Evolutionary conservation across 78 protist genomes (phyloP), one percentile per base, ranked within the genome.

Genomic region (Dictyostelium purpureum): DNA sequence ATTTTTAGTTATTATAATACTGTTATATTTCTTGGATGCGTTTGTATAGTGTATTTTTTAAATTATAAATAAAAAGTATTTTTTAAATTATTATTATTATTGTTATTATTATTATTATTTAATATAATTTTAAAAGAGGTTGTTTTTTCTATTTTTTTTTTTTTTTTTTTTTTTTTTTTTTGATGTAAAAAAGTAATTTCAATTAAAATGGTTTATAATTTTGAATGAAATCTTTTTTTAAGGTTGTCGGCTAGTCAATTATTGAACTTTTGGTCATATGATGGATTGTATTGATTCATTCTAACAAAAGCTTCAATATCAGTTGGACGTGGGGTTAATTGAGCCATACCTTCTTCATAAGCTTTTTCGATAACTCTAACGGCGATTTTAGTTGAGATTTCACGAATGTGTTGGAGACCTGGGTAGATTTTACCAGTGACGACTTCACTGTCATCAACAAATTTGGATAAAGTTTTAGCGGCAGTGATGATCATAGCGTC

Each of bases 401-500:
- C 94, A 43, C 88, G 61, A 69, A 90, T 90, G 11, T 28, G 52
- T 4, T 52, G 16, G 63, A 90, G 75, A 74, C 85, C 94, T 54
- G 94, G 94, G 28, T 76, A 90, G 71, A 90, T 90, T 65, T 76
- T 73, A 31, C 80, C 80, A 11, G 69, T 57, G 88, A 74, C 21
- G 70, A 90, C 88, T 26, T 90, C 94, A n/a, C 63, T 19, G 26
- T 83, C 90, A 16, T 69, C 75, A 12, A 96, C 97, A 21, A 14
- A 49, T 0, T 79, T 65, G 24, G 99, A 94, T 6, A 97, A 90
- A 2, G 94, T 57, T 56, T 40, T 57, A 40, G 98, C 94, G 1
- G 99, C 98, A 28, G 42, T 33, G 38, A 31, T 26, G 70, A 98
- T 26, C 96, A 97, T 94, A 19, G 19, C 52, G 71, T 97, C 97